phyloP scores from a whole-genome alignment of 2,329 filamentous ascomycete genomes.

The Keithomyces neogunnii region DNA sequence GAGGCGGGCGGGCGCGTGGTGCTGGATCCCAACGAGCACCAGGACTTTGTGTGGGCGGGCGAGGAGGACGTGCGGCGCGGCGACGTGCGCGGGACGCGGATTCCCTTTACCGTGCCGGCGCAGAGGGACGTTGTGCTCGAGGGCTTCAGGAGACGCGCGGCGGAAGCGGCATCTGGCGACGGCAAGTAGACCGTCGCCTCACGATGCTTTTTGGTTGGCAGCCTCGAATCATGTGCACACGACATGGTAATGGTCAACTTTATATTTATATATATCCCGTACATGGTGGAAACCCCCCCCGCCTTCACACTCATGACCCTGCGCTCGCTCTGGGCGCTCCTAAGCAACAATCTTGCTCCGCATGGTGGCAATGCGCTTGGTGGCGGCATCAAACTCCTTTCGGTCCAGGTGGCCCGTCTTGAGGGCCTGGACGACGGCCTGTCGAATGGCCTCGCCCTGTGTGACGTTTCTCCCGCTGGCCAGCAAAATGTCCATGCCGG shows the following conservation, averaged over 20 bases:
- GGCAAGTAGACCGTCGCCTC: background rate
- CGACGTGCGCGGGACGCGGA: constrained; percentile 8
- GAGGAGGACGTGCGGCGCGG: constrained; percentile 16
- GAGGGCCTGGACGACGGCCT: constrained; percentile 8
- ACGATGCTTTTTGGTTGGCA: no score
- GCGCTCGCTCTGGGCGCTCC: background rate
- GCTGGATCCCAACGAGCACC: constrained; percentile 23
- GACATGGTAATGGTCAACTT: no score
- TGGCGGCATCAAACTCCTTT: constrained; percentile 11
- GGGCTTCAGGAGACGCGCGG: constrained; percentile 9
- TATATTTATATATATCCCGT: no score
- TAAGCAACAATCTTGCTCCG: constrained; percentile 3
- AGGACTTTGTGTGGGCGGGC: constrained; percentile 21
- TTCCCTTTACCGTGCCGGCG: constrained; percentile 13
- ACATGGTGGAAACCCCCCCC: no score
- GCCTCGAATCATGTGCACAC: no score
- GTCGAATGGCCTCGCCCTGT: constrained; percentile 10
- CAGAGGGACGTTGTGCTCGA: constrained; percentile 13
- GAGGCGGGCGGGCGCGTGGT: constrained; percentile 10
- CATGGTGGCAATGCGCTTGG: constrained; percentile 10
- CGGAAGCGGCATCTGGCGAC: background rate
- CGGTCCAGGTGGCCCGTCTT: constrained; percentile 5
- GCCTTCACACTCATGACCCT: no score
- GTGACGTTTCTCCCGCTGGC: constrained; percentile 10
- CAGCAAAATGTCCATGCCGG: constrained; percentile 13